These are phyloP conservation scores for Passalora sequoiae DNA, from an alignment of 2,329 filamentous ascomycete species.

Conservation along the genomic window DNA sequence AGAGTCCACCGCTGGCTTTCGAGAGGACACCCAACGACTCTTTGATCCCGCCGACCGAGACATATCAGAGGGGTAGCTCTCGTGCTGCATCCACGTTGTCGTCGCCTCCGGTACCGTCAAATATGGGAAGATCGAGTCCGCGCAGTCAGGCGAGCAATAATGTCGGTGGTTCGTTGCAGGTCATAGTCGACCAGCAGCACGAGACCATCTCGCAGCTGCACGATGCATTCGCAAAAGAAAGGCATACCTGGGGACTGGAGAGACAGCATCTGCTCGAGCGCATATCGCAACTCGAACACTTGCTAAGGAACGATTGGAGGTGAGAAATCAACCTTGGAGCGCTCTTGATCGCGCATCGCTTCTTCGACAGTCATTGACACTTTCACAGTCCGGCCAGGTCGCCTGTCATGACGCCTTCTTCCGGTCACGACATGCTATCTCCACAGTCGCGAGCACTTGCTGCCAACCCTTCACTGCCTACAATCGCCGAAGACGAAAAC, in stretches of 20 bases:
- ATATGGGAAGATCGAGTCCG: conserved; percentile 22
- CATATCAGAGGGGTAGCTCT: conserved; percentile 8
- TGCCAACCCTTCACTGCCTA: conserved; percentile 25
- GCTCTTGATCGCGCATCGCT: neutral
- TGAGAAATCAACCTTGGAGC: neutral
- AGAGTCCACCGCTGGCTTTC: conserved; percentile 36
- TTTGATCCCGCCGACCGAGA: conserved; percentile 25
- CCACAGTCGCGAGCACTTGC: conserved; percentile 20
- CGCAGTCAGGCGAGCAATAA: conserved; percentile 16
- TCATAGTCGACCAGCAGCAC: conserved; percentile 33
- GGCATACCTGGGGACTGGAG: conserved; percentile 33
- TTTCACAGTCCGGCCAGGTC: conserved; percentile 33
- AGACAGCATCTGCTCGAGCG: conserved; percentile 30
- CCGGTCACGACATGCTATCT: conserved; percentile 18
- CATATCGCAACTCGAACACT: conserved; percentile 32
- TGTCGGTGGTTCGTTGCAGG: conserved; percentile 26
- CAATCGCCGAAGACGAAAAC: conserved; percentile 34
- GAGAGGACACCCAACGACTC: conserved; percentile 33
- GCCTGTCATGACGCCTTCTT: conserved; percentile 30
- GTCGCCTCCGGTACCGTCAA: conserved; percentile 16
- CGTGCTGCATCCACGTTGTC: neutral
- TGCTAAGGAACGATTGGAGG: conserved; percentile 32
- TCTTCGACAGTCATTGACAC: no score
- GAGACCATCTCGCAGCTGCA: conserved; percentile 31
- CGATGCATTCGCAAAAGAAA: conserved; percentile 33